Conservation (phyloP, 2,329 filamentous ascomycete genomes). For the Intubia oerlemansii region DNA sequence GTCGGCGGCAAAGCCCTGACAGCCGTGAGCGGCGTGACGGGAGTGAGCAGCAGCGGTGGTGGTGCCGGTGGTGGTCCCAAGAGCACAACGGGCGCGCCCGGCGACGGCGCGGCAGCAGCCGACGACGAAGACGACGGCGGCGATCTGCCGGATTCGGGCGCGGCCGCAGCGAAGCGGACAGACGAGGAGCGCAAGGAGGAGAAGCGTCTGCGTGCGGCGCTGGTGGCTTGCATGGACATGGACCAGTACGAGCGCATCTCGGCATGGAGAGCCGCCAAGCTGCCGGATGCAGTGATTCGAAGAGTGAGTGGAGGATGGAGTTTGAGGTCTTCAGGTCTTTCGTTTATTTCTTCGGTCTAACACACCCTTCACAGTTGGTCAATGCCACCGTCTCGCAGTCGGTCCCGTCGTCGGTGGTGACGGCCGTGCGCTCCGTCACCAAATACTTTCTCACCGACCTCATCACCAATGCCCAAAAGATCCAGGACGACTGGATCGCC, state of each 20-base stretch:
- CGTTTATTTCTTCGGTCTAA: no score
- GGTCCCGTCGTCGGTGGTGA: slow-evolving; percentile 50
- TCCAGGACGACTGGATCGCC: slow-evolving; percentile 51
- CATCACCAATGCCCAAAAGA: slow-evolving; percentile 46
- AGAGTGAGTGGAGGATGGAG: no score
- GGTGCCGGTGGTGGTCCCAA: slow-evolving; percentile 13
- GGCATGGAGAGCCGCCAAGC: slow-evolving; percentile 45
- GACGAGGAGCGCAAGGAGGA: slow-evolving; percentile 42
- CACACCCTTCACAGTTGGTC: no score
- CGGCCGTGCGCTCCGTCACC: slow-evolving; percentile 53
- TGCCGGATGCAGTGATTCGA: slow-evolving; percentile 47
- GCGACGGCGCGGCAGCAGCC: slow-evolving; percentile 17
- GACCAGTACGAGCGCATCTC: slow-evolving; percentile 51
- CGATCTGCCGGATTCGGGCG: slow-evolving; percentile 11
- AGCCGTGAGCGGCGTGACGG: slow-evolving; percentile 18
- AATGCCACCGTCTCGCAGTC: slow-evolving; percentile 68
- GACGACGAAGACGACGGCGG: slow-evolving; percentile 27
- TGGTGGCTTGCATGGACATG: slow-evolving; percentile 42
- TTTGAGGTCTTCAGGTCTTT: no score
- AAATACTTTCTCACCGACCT: slow-evolving; percentile 62
- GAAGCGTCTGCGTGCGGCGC: slow-evolving; percentile 37
- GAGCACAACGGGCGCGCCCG: slow-evolving; percentile 7
- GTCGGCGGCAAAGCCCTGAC: slow-evolving; percentile 23
- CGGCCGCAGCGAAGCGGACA: slow-evolving; percentile 13
- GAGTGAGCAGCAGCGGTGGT: background rate